Evolutionary conservation across 352 stramenopile species (phyloP), one percentile per base, ranked within the genome.

Genomic region (Globisporangium paroecandrum): DNA sequence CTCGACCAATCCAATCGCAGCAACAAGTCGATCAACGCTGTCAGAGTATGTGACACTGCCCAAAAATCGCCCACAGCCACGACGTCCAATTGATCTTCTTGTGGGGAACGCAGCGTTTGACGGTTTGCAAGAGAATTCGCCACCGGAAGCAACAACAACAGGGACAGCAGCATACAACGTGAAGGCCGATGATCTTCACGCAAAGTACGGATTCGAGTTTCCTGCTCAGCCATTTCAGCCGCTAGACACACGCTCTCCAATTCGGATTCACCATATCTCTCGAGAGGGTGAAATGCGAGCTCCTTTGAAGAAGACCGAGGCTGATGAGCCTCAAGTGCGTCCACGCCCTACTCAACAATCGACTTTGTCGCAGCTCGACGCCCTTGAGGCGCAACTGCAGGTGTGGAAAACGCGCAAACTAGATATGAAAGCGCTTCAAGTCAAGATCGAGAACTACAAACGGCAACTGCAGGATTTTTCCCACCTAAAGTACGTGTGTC

Each of bases 41-140:
- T 73, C 66, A 6, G 74, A 79, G 49, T 81, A 79, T 58, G 74
- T 78, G n/a, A 70, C 70, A 47, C 27, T 77, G n/a, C 74, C 68
- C 18, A 56, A 62, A 58, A 76, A 69, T 46, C 72, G 77, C 8
- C 77, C 77, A 43, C 74, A 68, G 47, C 77, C 77, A 6, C 69
- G 77, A n/a, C 77, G 75, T 46, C 67, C 77, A 0, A 61, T 83
- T 32, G 74, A 77, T 49, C 60, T 82, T 8, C 69, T 83, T 0
- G 22, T 77, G 0, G 54, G 5, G 22, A 43, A 51, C 13, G 5
- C 22, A 1, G 25, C 22, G 29, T 1, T 36, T 20, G 62, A 55
- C 4, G 27, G 59, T 0, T 2, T 36, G 12, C 29, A 4, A 61
- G 13, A 36, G 20, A 27, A 49, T 46, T 4, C 9, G 9, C 4